These are phyloP conservation scores for Gonapodya prolifera DNA, from an alignment of 192 early-diverging fungal genomes.

Conservation along the genomic window DNA sequence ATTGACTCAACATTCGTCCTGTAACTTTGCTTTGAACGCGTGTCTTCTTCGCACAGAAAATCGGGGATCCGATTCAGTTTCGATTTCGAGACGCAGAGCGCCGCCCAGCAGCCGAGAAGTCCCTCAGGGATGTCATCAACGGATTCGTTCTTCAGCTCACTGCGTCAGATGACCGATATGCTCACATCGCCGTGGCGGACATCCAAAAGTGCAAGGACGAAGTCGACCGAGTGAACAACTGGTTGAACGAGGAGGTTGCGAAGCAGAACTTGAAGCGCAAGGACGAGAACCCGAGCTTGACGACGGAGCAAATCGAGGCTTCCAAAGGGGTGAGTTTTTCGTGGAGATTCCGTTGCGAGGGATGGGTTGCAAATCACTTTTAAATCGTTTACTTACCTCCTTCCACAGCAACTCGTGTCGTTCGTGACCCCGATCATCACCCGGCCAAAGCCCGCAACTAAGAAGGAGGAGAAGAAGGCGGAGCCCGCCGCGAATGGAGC, in stretches of 20 bases:
- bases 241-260: constrained; percentile 71
- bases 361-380: not conserved
- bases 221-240: constrained; percentile 60
- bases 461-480: constrained; percentile 19
- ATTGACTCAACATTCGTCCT: too few species aligned
- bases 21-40: too few species aligned
- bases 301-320: constrained; percentile 61
- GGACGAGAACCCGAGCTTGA: constrained; percentile 59
- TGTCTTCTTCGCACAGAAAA: constrained; percentile 19
- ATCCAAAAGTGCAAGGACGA: constrained; percentile 68
- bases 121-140: constrained; percentile 66
- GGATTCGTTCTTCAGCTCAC: constrained; percentile 56
- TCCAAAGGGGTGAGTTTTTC: constrained; percentile 27
- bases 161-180: constrained; percentile 57
- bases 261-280: constrained; percentile 65
- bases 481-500: too few species aligned
- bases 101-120: constrained; percentile 68
- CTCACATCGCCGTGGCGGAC: constrained; percentile 78
- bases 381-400: constrained; percentile 52
- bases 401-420: constrained; percentile 74
- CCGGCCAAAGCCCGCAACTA: not conserved
- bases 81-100: constrained; percentile 75
- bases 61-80: constrained; percentile 67
- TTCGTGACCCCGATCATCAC: constrained; percentile 58
- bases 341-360: too few species aligned